A percentile compares a stretch with the other conserved stretches of the same genome.
phyloP scores from a whole-genome alignment of 164 flowering plant genomes.

The Magnolia kwangsiensis region DNA sequence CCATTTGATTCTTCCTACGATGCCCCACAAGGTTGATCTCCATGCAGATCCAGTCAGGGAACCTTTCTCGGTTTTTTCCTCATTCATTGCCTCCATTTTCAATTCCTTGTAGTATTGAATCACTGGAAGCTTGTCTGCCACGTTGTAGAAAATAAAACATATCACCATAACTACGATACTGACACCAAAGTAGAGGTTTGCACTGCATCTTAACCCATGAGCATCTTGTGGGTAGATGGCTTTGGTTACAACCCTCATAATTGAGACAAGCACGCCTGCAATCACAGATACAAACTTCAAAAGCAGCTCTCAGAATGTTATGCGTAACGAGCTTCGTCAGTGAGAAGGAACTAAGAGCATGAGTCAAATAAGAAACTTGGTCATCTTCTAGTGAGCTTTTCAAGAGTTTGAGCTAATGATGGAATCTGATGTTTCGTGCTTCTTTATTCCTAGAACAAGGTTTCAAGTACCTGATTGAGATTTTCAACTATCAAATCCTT shows the following conservation, averaged over 20 bases:
- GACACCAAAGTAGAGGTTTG: slow-evolving; percentile 79
- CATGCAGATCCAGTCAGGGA: slow-evolving; percentile 37
- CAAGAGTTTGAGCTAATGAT: too few species aligned
- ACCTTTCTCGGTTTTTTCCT: slow-evolving; percentile 57
- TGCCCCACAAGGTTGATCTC: slow-evolving; percentile 60
- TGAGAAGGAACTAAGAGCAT: neutral
- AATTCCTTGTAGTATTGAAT: slow-evolving; percentile 68
- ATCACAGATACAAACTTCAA: slow-evolving; percentile 10
- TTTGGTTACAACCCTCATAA: slow-evolving; percentile 77
- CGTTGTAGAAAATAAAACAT: slow-evolving; percentile 69
- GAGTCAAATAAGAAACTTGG: too few species aligned
- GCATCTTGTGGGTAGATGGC: slow-evolving; percentile 69
- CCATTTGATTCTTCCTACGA: slow-evolving; percentile 72
- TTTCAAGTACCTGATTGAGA: too few species aligned
- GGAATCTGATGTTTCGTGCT: too few species aligned
- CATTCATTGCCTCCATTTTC: slow-evolving; percentile 51
- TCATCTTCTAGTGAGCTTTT: too few species aligned
- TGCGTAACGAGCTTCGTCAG: neutral
- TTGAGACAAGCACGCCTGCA: slow-evolving; percentile 93
- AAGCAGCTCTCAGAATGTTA: neutral
- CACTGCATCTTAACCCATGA: slow-evolving; percentile 73
- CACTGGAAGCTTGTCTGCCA: slow-evolving; percentile 73
- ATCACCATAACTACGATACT: slow-evolving; percentile 64
- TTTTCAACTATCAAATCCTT: too few species aligned
- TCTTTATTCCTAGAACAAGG: too few species aligned